Base-by-base conservation (phyloP, 768 basidiomycete genomes). In the Mycena vitilis region DNA sequence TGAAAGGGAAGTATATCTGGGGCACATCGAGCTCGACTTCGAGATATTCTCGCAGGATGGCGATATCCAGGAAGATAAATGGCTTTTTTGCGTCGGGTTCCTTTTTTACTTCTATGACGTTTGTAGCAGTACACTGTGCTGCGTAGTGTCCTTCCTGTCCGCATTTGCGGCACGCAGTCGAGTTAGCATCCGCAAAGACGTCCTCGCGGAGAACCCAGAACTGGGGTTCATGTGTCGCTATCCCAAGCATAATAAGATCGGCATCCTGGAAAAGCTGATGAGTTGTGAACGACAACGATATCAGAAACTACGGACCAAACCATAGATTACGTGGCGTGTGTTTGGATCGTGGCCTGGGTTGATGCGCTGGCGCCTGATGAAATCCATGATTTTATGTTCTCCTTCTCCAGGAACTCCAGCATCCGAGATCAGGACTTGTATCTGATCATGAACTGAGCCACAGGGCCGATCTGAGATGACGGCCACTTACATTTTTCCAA, bases 321-420 rank as follows among this genome's bases (percentile, higher is more conserved):
- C 98, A 81, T 99, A 99, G 70, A 99, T 99, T 63, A 99, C 97
- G 77, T 99, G 98, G 40, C 86, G 85, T 4, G 96, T 98, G 76
- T 99, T 99, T 22, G 97, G 91, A 78, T 99, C 91, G 80, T 99
- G 91, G n/a, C 90, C 92, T 25, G 88, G 87, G 75, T 96, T 94
- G 58, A 87, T 84, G 59, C 98, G 87, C 74, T 98, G 96, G 40
- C 96, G 86, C 63, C 98, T 86, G 71, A 99, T 97, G 78, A 88
- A 99, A 78, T 99, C 98, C 96, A 99, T 98, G 71, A 99, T 98
- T 83, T 99, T 99, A 80, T 99, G 98, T 78, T 99, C 98, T 77
- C 98, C 98, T 80, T 99, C 98, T 73, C 98, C 98, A 1, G 98
- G 97, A 15, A 99, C 98, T 63, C 93, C 90, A 2, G 98, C 95